Base-by-base conservation (phyloP, 73 alveolate genomes). In the Stentor roeselii region DNA sequence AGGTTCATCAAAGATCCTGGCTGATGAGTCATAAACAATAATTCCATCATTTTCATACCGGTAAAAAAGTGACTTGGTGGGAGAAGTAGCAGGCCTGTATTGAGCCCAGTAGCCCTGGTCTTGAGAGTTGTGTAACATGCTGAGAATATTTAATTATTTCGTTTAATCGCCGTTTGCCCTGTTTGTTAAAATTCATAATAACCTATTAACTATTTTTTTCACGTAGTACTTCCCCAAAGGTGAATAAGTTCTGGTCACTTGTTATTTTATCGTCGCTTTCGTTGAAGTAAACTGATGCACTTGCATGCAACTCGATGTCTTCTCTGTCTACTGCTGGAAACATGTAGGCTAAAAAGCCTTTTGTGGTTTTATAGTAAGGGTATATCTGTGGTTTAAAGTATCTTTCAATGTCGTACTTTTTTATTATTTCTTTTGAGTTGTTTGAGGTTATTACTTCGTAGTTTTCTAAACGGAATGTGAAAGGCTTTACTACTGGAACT, bases 181-280 rank as follows among this genome's bases (percentile, higher is more conserved):
- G n/a, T n/a, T n/a, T n/a, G n/a, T n/a, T n/a, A n/a, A n/a, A n/a
- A n/a, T n/a, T n/a, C n/a, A n/a, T n/a, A n/a, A n/a, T n/a, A n/a
- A n/a, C n/a, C n/a, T n/a, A n/a, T n/a, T n/a, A n/a, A n/a, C n/a
- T n/a, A n/a, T n/a, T n/a, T n/a, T n/a, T n/a, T n/a, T n/a, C n/a
- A n/a, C n/a, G n/a, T n/a, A n/a, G n/a, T n/a, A n/a, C 80, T 32
- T 67, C 80, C 0, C 80, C 80, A 27, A 67, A 1, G 41, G 42
- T 67, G 41, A 30, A 67, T 2, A 30, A 34, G 37, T 67, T n/a
- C 34, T 67, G 80, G 34, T 67, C 80, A 2, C 42, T 67, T 1
- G 80, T 27, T 1, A 36, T 2, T 32, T 34, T 67, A 32, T 67
- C 80, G 2, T 67, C 80, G 1, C 11, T 21, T 27, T 0, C 34